Evolutionary conservation across 768 basidiomycete species (phyloP), one percentile per base, ranked within the genome.

Genomic region (Boletus pseudopeckii): DNA sequence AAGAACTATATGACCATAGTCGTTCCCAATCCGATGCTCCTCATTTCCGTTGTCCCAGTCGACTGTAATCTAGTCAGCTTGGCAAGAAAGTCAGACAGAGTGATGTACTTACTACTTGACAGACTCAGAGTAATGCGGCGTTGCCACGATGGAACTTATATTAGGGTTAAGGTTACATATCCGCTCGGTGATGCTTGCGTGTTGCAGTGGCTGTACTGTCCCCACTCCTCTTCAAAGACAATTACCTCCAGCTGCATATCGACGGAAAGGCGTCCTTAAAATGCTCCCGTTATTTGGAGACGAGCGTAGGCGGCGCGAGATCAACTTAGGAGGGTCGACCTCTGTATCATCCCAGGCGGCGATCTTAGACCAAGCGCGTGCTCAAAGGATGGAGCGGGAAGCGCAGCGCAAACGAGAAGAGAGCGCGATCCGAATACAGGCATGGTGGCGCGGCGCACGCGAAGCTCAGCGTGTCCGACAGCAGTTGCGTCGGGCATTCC

Each of bases 311-410:
- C 76, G 82, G 51, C 79, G 85, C 41, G 77, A 79, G 60, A 92
- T 92, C 59, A 91, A 92, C 65, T 78, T 92, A 18, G 90, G 90
- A 15, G 90, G 90, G 2, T 68, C 79, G 1, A 77, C 75, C 0
- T 67, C 78, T 18, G 77, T 75, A 2, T 62, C 81, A 7, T 78
- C 81, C 0, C 79, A 84, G 39, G 70, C 77, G 14, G 72, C 79
- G 34, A 79, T 92, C 63, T 72, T 91, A 45, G 77, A 80, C 60
- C 75, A 80, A 48, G 89, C 85, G 18, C 85, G 81, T 59, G 77
- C 77, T 18, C 78, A 79, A 49, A 74, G 89, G 33, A 69, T 74
- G 32, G 83, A 87, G 61, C 77, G 90, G 30, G 71, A 77, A 28
- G 79, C 81, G 48, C 71, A 72, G 20, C 81, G 83, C 56, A 76